A percentile compares a stretch with the other conserved stretches of the same genome.
Conservation (phyloP, 2,329 filamentous ascomycete species). For the Gliomastix tumulicola region DNA sequence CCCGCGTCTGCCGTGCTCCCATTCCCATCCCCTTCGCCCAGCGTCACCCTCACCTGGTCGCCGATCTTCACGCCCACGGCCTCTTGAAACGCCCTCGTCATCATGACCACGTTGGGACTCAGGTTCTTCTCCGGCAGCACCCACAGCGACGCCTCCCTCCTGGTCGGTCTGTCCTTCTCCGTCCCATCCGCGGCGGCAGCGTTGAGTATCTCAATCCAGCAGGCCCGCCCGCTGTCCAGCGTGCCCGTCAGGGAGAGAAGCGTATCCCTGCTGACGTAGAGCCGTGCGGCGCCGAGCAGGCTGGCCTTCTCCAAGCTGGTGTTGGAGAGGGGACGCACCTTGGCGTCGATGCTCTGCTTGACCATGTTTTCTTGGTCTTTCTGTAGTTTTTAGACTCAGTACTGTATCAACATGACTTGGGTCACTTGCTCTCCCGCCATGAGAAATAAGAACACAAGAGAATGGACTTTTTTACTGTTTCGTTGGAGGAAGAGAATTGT, state of each 20-base stretch:
- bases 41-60: conserved; percentile 54
- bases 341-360: conserved; percentile 26
- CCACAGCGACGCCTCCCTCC: conserved; percentile 42
- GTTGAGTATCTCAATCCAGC: conserved; percentile 29
- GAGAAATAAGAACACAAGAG: too few species aligned
- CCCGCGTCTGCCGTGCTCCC: conserved; percentile 49
- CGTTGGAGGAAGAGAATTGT: too few species aligned
- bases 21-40: conserved; percentile 46
- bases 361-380: conserved; percentile 22
- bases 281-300: conserved; percentile 33
- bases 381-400: too few species aligned
- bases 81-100: conserved; percentile 67
- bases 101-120: conserved; percentile 61
- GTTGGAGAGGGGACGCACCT: conserved; percentile 33
- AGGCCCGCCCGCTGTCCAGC: conserved; percentile 33
- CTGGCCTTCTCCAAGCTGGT: conserved; percentile 32
- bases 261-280: conserved; percentile 40
- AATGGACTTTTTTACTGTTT: too few species aligned
- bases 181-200: too few species aligned
- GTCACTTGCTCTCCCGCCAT: too few species aligned
- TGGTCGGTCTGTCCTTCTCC: conserved; percentile 10
- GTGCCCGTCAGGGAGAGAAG: conserved; percentile 35
- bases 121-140: conserved; percentile 51
- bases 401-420: too few species aligned
- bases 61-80: conserved; percentile 66